Conservation (phyloP, 139 green algal species). For the Yamagishiella unicocca region DNA sequence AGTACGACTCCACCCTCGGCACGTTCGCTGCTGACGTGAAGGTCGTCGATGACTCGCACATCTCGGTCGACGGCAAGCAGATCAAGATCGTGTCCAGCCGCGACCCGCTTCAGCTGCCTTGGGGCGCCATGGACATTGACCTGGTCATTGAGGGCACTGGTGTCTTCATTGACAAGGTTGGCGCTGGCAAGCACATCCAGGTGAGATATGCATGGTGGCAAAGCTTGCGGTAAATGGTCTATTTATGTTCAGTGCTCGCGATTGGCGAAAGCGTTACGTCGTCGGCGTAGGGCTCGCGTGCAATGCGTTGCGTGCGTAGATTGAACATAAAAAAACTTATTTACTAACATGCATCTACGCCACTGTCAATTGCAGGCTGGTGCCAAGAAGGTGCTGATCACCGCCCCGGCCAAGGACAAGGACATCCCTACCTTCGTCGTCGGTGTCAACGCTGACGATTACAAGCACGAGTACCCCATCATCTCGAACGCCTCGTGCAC, state of each 20-base stretch:
- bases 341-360: too few relatives aligned
- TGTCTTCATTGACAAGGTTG: slow-evolving; percentile 92
- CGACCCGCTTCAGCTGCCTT: slow-evolving; percentile 96
- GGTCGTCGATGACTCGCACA: slow-evolving; percentile 88
- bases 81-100: slow-evolving; percentile 96
- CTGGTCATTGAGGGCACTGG: slow-evolving; percentile 99
- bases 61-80: slow-evolving; percentile 95
- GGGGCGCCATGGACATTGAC: slow-evolving; percentile 92
- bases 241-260: too few relatives aligned
- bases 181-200: slow-evolving; percentile 93
- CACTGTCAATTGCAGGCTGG: slow-evolving; percentile 89
- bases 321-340: too few relatives aligned
- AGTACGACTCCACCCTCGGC: slow-evolving; percentile 99
- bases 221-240: too few relatives aligned
- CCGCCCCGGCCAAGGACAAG: slow-evolving; percentile 96
- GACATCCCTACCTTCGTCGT: slow-evolving; percentile 99
- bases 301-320: too few relatives aligned
- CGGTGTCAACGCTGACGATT: slow-evolving; percentile 96
- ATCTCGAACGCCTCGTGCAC: slow-evolving; percentile 99
- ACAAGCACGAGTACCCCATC: slow-evolving; percentile 92
- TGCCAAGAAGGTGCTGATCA: slow-evolving; percentile 99
- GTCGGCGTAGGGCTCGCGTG: too few relatives aligned
- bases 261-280: too few relatives aligned
- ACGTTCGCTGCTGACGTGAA: slow-evolving; percentile 97
- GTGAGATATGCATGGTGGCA: too few relatives aligned